phyloP scores from a whole-genome alignment of 306 rosid genomes.

The Casuarina cunninghamiana region DNA sequence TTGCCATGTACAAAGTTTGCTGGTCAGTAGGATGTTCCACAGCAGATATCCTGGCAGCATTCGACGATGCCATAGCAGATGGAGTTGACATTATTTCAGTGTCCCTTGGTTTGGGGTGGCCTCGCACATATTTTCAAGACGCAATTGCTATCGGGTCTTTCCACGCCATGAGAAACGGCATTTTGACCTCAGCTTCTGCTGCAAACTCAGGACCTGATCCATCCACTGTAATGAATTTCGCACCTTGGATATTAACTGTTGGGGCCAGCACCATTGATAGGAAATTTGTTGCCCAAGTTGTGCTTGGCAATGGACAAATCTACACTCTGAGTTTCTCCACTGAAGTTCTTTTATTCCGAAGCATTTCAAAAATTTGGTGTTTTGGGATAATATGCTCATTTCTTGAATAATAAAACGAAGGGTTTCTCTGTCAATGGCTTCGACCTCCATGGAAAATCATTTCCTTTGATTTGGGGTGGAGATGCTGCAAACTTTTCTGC shows the following conservation, averaged over 20 bases:
- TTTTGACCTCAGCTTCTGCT: slow-evolving; percentile 30
- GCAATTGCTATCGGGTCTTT: slow-evolving; percentile 35
- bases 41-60: slow-evolving; percentile 34
- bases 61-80: slow-evolving; percentile 39
- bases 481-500: slow-evolving; percentile 41
- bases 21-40: slow-evolving; percentile 25
- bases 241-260: slow-evolving; percentile 41
- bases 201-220: slow-evolving; percentile 36
- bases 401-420: slow-evolving; percentile 6
- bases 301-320: slow-evolving; percentile 31
- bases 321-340: slow-evolving; percentile 5
- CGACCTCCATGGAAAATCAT: slow-evolving; percentile 8
- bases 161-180: slow-evolving; percentile 34
- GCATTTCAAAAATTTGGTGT: no score
- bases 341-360: no score
- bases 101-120: slow-evolving; percentile 9
- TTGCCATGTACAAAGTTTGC: slow-evolving; percentile 37
- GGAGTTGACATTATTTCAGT: slow-evolving; percentile 35
- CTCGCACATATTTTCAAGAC: slow-evolving; percentile 15
- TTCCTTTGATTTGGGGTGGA: slow-evolving; percentile 39
- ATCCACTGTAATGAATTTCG: slow-evolving; percentile 2
- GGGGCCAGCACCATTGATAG: slow-evolving; percentile 38
- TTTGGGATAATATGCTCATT: no score
- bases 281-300: slow-evolving; percentile 27
- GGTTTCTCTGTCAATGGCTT: slow-evolving; percentile 33